Base-by-base conservation (phyloP, 2,329 filamentous ascomycete genomes). In the Lecanosticta acicola region DNA sequence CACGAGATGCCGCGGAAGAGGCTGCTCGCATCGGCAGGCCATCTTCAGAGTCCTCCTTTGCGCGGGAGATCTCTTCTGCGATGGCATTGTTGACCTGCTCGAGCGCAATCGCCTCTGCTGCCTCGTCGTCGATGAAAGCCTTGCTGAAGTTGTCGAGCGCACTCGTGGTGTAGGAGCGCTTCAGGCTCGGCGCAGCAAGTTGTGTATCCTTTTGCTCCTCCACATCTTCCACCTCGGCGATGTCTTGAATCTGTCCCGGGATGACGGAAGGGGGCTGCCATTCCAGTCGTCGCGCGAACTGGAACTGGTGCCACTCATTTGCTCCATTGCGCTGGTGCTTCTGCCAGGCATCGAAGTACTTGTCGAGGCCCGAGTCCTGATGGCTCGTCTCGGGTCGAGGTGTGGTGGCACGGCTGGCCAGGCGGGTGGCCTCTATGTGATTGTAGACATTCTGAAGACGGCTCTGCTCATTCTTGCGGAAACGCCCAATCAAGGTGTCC, bases 321-420 rank as follows among this genome's bases (percentile, higher is more conserved):
- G 88, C 84, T 39, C 82, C 84, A 40, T 77, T 75, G 48, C 76
- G 76, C 65, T 91, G 82, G 54, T 83, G 79, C 66, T 85, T 84
- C 68, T 91, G 88, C 73, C 93, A 85, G 44, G 88, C 87, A 66
- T 93, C 88, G 61, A 89, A 94, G 70, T 95, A 96, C 59, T 87
- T 89, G 52, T 90, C 89, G 76, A 97, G 65, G 49, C 84, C 85
- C 53, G 64, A 63, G 48, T 73, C 71, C 39, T 65, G 59, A 20
- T 56, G 55, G 39, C 51, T 54, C 24, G 55, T 51, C 35, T 66
- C 63, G 17, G 56, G 54, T 11, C 59, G 49, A 17, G 62, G 64
- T 32, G 57, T 64, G 24, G 52, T 45, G 2, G 66, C 38, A 4
- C 48, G 64, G 53, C 60, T 61, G 37, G 61, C 55, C 50, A 66